Base-by-base conservation (phyloP, 2,329 filamentous ascomycete genomes). In the Cladophialophora bantiana region DNA sequence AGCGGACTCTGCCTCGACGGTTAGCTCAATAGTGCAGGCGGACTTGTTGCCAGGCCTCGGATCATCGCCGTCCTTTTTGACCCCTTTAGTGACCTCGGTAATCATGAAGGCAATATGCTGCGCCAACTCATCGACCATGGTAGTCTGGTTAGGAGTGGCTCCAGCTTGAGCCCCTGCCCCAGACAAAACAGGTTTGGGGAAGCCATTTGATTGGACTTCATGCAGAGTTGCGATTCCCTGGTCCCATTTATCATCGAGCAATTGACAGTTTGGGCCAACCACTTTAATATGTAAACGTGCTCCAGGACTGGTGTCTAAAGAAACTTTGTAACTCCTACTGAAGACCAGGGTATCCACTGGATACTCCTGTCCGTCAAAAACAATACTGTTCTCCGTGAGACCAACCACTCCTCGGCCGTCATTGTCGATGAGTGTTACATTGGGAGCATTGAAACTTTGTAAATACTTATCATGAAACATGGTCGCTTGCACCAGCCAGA, bases 391-490 rank as follows among this genome's bases (percentile, higher is more conserved):
- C 18, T 74, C 61, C 0, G 83, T 86, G 4, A 84, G 74, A 1
- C 74, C 66, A 3, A 82, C 78, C 1, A 87, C 74, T 3, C 86
- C 85, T 66, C 81, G 79, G 3, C 84, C 85, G 32, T 84, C 75
- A 0, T 86, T 89, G 72, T 90, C 85, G 15, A 90, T 78, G 0
- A 90, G 82, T 4, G 80, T 79, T 2, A 90, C 88, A 70, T 88
- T 84, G 0, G 80, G 75, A 32, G 73, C 73, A 75, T 90, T 90
- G 81, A 90, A 90, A 0, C 83, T 71, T 2, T 79, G 73, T 0
- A 90, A 81, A 71, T 87, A 89, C 89, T 85, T 86, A 85, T n/a
- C n/a, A n/a, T n/a, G 75, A 89, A 89, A 40, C 80, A 83, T 0
- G 88, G 87, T 0, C 88, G 82, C 74, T 90, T 90, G 78, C 88